Evolutionary conservation across 192 early-diverging fungal genomes (phyloP).

Genomic region (Geranomyces variabilis): DNA sequence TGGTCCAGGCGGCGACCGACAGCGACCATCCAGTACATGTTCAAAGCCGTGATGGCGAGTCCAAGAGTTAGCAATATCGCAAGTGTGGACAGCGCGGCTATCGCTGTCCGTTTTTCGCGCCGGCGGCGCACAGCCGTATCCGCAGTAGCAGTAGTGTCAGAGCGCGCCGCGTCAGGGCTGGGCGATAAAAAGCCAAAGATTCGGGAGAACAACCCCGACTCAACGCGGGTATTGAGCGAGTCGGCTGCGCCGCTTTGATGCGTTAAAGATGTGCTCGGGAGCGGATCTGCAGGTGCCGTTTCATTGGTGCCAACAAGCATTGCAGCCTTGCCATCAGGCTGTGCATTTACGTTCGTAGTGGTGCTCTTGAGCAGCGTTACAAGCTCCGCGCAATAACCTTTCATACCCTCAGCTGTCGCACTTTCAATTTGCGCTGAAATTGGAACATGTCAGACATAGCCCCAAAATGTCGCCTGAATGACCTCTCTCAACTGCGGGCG

Average conservation of each 20-base stretch:
- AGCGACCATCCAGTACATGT: slow-evolving; percentile 26
- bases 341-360: slow-evolving; percentile 7
- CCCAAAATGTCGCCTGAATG: neutral
- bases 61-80: slow-evolving; percentile 11
- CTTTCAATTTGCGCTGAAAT: slow-evolving; percentile 24
- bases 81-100: neutral
- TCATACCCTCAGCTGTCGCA: slow-evolving; percentile 26
- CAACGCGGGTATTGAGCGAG: neutral
- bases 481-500: neutral
- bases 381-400: slow-evolving; percentile 9
- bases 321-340: neutral
- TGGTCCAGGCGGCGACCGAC: slow-evolving; percentile 17
- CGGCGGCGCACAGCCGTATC: neutral
- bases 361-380: neutral
- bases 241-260: neutral
- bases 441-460: no score
- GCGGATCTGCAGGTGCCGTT: neutral
- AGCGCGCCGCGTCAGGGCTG: neutral
- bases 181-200: no score
- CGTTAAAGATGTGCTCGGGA: no score
- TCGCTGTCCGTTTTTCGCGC: neutral
- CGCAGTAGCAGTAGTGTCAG: neutral
- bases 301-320: neutral
- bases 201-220: neutral
- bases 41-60: slow-evolving; percentile 6